A percentile compares a stretch with the other conserved stretches of the same genome.
Conservation (phyloP, 768 basidiomycete genomes). For the Mrakia hoshinonis region DNA sequence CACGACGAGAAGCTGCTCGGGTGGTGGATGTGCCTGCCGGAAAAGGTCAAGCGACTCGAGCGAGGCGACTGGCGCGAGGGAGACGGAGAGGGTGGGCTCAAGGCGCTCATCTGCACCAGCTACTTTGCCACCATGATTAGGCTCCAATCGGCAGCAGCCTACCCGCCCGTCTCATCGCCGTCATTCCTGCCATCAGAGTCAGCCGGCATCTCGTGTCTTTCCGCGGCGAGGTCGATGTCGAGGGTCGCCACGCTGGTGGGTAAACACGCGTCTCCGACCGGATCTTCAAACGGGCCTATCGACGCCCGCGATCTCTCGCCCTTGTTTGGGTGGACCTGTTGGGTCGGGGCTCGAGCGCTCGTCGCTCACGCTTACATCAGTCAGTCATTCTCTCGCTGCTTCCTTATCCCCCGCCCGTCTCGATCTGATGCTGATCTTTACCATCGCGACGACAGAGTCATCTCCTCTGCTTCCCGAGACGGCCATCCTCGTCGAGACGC, state of each 20-base stretch:
- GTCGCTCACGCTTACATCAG: conserved; percentile 13
- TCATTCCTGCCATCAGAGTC: conserved; percentile 19
- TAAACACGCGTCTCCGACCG: background rate
- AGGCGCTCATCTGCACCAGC: background rate
- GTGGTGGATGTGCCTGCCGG: conserved; percentile 9
- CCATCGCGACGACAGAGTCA: background rate
- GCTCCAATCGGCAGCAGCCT: conserved; percentile 23
- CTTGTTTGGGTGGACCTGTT: conserved; percentile 17
- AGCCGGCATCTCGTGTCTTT: conserved; percentile 10
- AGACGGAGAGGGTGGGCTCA: conserved; percentile 19
- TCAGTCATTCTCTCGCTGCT: background rate
- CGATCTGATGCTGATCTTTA: background rate
- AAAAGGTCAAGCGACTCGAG: conserved; percentile 10
- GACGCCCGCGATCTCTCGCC: conserved; percentile 11
- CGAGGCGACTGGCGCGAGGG: background rate
- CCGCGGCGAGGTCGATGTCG: conserved; percentile 8
- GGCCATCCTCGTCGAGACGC: conserved; percentile 17
- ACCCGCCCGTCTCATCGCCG: conserved; percentile 22
- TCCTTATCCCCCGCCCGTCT: background rate
- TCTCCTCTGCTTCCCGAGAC: conserved; percentile 15
- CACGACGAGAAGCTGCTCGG: background rate
- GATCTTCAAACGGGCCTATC: background rate
- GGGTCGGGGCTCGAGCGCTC: conserved; percentile 20
- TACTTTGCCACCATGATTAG: conserved; percentile 21
- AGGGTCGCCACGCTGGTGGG: conserved; percentile 13